Percentiles rank a stretch among this genome's conserved stretches.
These are phyloP conservation scores for Phyllosticta capitalensis DNA, from an alignment of 2,329 filamentous ascomycete genomes.

Conservation along the genomic window DNA sequence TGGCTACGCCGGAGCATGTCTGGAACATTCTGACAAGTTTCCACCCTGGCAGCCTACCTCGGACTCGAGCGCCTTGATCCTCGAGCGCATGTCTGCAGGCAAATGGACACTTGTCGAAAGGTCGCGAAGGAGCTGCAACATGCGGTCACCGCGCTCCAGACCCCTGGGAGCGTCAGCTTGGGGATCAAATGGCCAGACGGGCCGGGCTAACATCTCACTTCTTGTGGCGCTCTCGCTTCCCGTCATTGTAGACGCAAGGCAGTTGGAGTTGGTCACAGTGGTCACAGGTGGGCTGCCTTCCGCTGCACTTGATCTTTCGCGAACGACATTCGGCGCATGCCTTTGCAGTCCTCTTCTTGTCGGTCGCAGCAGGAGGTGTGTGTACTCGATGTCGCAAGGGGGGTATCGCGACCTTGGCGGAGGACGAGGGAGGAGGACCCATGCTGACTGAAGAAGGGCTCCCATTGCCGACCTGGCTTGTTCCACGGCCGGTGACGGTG, in stretches of 20 bases:
- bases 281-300: constrained; percentile 23
- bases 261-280: constrained; percentile 22
- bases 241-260: constrained; percentile 25
- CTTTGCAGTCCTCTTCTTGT: constrained; percentile 19
- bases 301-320: constrained; percentile 31
- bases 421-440: not conserved
- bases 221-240: constrained; percentile 26
- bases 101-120: constrained; percentile 16
- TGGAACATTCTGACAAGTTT: not conserved
- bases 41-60: constrained; percentile 2
- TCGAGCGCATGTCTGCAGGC: not conserved
- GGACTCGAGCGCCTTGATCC: not conserved
- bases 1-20: not conserved
- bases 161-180: constrained; percentile 14
- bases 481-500: not conserved
- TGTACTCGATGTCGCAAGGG: constrained; percentile 17
- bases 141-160: constrained; percentile 20
- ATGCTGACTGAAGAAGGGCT: not conserved
- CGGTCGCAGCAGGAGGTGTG: constrained; percentile 8
- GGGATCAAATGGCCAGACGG: not conserved
- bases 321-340: constrained; percentile 27
- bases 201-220: constrained; percentile 17
- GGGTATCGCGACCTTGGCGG: constrained; percentile 20
- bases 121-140: constrained; percentile 19
- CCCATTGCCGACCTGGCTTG: not conserved